phyloP scores from a whole-genome alignment of 129 eudicot genomes.

The Pittosporum tobira region DNA sequence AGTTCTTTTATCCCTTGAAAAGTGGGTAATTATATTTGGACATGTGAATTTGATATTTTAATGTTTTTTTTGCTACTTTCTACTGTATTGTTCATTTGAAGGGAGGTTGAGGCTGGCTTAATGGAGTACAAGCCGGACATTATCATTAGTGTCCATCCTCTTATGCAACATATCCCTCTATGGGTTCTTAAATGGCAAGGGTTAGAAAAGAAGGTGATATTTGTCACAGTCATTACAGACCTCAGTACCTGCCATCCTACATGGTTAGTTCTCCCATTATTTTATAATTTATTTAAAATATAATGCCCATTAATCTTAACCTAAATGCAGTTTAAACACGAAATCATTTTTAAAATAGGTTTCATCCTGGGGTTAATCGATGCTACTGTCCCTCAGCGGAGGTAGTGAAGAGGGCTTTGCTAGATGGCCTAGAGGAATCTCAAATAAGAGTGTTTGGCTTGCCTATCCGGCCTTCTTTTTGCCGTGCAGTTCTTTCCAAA shows the following conservation, averaged over 20 bases:
- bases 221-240: slow-evolving; percentile 92
- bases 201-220: slow-evolving; percentile 79
- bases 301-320: background rate
- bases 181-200: slow-evolving; percentile 99
- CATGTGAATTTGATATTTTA: background rate
- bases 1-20: background rate
- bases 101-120: slow-evolving; percentile 96
- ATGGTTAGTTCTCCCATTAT: slow-evolving; percentile 36
- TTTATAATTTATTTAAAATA: background rate
- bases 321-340: background rate
- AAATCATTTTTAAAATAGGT: slow-evolving; percentile 34
- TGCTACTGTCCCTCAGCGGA: slow-evolving; percentile 89
- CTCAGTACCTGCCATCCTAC: slow-evolving; percentile 87
- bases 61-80: slow-evolving; percentile 8
- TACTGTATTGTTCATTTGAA: slow-evolving; percentile 14
- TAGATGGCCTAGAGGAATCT: slow-evolving; percentile 60
- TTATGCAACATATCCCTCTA: slow-evolving; percentile 92
- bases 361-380: slow-evolving; percentile 85
- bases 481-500: slow-evolving; percentile 71
- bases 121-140: slow-evolving; percentile 99
- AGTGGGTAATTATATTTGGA: background rate
- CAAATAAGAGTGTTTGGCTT: slow-evolving; percentile 79
- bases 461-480: slow-evolving; percentile 89
- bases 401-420: slow-evolving; percentile 76
- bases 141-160: slow-evolving; percentile 93